Evolutionary conservation across 2,329 filamentous ascomycete species (phyloP), one percentile per base, ranked within the genome.

Genomic region (Orbilia javanica): DNA sequence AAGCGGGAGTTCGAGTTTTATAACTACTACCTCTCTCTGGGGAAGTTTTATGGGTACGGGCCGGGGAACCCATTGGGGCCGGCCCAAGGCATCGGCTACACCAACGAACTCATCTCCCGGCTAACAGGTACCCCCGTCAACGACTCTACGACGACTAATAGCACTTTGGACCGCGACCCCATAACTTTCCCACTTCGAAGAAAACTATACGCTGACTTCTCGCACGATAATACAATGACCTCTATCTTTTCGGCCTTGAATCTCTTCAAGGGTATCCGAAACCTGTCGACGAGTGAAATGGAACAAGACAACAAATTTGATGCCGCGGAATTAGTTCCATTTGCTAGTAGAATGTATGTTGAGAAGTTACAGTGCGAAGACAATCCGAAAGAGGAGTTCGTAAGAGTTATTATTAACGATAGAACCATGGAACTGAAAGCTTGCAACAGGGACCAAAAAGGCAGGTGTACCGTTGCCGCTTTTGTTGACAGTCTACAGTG

Each of bases 171-270:
- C 83, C 85, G 85, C 4, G 86, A 89, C 73, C 85, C 88, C 0
- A 82, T 84, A 5, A 94, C 92, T 0, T 97, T 97, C 82, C 94
- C 94, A 0, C 85, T 97, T 0, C 87, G 84, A 25, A 83, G 84
- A 31, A 81, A 88, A 10, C 85, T 97, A 0, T 97, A 96, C 82
- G 94, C 93, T 0, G 94, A 97, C 84, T 97, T 97, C 83, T 93
- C 90, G 79, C 94, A 97, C 84, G 94, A 97, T 84, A 97, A 96
- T 83, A 90, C 92, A 82, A 93, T 97, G 90, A 89, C 89, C 31
- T 88, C 88, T 6, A 89, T 96, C 5, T 92, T 92, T 82, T 90
- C 89, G 4, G 93, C 93, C 0, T 83, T 97, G 79, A 92, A 93
- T 0, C 85, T 97, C 27, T 97, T 93, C 84, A 92, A 94, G 80